phyloP scores from a whole-genome alignment of 345 rosid genomes.

The Eucalyptus cladocalyx region DNA sequence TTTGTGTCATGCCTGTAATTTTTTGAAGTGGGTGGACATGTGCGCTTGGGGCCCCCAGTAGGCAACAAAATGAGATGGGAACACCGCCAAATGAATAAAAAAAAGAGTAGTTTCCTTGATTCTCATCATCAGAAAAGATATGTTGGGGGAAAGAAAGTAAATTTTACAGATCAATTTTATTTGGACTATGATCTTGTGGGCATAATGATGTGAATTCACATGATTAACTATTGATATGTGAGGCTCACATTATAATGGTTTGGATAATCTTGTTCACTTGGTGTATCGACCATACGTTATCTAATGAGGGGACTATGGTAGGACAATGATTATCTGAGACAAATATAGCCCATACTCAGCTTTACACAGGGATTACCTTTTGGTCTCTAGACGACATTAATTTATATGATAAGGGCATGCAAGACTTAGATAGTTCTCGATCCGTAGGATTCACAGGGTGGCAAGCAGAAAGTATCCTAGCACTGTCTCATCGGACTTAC shows the following conservation, averaged over 20 bases:
- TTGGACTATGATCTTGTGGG: not conserved
- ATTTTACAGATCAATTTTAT: not conserved
- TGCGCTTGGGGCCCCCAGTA: not conserved
- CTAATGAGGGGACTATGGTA: not conserved
- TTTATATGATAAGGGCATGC: not conserved
- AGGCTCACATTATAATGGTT: not conserved
- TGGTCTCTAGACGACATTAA: not conserved
- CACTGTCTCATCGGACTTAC: not conserved
- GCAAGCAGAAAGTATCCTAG: not conserved
- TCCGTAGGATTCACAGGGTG: not conserved
- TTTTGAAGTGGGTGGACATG: not conserved
- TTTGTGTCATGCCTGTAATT: not conserved
- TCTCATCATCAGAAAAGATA: not conserved
- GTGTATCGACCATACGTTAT: not conserved
- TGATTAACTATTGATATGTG: not conserved
- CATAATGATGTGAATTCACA: not conserved
- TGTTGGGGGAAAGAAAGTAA: not conserved
- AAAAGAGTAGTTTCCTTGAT: not conserved
- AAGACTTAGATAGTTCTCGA: not conserved
- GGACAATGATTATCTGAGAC: not conserved
- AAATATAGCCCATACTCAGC: not conserved
- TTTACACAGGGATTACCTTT: not conserved
- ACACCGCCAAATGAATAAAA: not conserved
- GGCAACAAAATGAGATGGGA: not conserved
- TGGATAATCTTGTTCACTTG: not conserved